Conservation (phyloP, 2,329 filamentous ascomycete species). For the Microsporum audouinii region DNA sequence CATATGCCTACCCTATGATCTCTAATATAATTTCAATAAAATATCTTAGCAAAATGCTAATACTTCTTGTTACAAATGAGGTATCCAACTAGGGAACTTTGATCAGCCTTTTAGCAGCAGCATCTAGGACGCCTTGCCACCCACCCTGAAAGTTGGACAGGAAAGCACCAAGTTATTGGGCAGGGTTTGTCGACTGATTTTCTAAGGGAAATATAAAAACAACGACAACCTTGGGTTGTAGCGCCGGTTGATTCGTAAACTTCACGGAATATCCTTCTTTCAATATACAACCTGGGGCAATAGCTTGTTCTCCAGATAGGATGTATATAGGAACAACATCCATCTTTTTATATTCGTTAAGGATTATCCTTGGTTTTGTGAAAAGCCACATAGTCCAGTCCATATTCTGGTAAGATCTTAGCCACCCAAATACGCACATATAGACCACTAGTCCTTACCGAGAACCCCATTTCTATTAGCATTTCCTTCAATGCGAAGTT, state of each 20-base stretch:
- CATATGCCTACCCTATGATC: background rate
- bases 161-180: background rate
- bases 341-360: background rate
- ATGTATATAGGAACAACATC: constrained; percentile 2
- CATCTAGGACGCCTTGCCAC: no score
- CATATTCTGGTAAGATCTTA: background rate
- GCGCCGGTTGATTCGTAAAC: background rate
- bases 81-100: background rate
- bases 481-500: background rate
- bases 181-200: background rate
- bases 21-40: background rate
- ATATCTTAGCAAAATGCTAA: background rate
- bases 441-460: background rate
- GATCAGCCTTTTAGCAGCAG: no score
- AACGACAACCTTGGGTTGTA: background rate
- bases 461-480: background rate
- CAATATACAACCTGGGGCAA: background rate
- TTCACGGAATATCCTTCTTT: background rate
- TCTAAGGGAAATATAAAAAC: constrained; percentile 5
- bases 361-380: constrained; percentile 1
- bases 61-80: background rate
- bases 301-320: background rate
- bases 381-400: constrained; percentile 6
- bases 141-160: no score
- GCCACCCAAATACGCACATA: background rate